Conservation (phyloP, 306 rosid species). For the Prunus mume region DNA sequence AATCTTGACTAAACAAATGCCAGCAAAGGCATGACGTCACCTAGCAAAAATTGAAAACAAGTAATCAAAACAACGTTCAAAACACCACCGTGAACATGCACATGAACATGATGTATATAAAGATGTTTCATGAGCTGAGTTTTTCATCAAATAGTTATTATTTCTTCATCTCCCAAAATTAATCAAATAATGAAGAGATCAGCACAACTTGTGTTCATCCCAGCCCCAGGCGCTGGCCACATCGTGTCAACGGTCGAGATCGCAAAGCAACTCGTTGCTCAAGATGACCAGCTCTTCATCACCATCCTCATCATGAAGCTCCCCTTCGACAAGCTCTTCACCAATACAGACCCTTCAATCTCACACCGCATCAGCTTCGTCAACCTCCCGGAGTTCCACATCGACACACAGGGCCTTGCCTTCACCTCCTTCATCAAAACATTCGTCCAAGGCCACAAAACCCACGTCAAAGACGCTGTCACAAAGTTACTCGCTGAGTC, state of each 20-base stretch:
- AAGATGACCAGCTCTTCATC: slow-evolving; percentile 35
- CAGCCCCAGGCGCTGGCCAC: slow-evolving; percentile 41
- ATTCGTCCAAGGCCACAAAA: background rate
- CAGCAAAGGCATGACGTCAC: background rate
- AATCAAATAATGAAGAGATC: slow-evolving; percentile 14
- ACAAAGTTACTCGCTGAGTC: background rate
- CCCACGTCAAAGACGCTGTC: slow-evolving; percentile 8
- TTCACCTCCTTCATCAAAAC: background rate
- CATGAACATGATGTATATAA: no score
- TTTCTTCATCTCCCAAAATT: background rate
- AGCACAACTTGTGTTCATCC: slow-evolving; percentile 46
- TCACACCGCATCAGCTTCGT: slow-evolving; percentile 31
- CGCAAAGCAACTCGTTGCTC: slow-evolving; percentile 44
- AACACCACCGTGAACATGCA: no score
- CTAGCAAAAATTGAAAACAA: no score
- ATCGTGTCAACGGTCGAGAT: slow-evolving; percentile 39
- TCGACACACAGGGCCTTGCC: background rate
- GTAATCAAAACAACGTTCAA: no score
- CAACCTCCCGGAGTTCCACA: slow-evolving; percentile 21
- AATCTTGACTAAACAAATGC: background rate
- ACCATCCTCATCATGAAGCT: slow-evolving; percentile 35
- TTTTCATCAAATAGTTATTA: background rate
- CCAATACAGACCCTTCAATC: background rate
- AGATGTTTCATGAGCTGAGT: no score
- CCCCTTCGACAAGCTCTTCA: slow-evolving; percentile 8